Base-by-base conservation (phyloP, 179 eudicot genomes). In the Silene noctiflora region DNA sequence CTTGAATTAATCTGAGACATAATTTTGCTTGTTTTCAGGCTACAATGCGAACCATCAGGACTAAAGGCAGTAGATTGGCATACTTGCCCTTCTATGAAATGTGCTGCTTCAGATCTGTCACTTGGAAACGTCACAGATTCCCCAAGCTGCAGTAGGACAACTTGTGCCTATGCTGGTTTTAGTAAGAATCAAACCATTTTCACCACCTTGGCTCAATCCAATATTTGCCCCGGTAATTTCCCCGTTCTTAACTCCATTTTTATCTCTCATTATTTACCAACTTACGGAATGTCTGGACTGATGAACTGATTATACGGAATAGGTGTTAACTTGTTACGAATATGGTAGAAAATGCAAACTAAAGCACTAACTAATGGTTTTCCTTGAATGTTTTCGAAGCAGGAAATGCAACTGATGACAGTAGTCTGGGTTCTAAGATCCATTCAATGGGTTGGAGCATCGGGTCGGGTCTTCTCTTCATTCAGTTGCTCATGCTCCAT, bases 91-190 rank as follows among this genome's bases (percentile, higher is more conserved):
- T 46, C 88, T 3, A 80, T 78, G 74, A 77, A 74, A 66, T 93
- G 98, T 51, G 63, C 75, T 58, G 80, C 77, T 51, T 19, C 78
- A 42, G 82, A 61, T 27, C 19, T 85, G 42, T 74, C 22, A 33
- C 80, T 94, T 68, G 90, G 92, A n/a, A 90, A 90, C 84, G 75
- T 80, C 48, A 85, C 89, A 4, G 60, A 83, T 24, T 21, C 35
- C 0, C 83, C 86, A 0, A 74, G 81, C 75, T 91, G 97, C 63
- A 85, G 71, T 61, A 74, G 67, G 64, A 78, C 89, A 12, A 81
- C 86, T 14, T 93, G 97, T 78, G 76, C 86, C 56, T 93, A 93
- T 69, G 88, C 85, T 8, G 98, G 98, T 74, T 91, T 83, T 73
- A 76, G 75, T 69, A 79, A 78, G 71, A 71, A 71, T 27, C 75